Conservation (phyloP, 176 grass and related monocot genomes). For the Aegilops speltoides region DNA sequence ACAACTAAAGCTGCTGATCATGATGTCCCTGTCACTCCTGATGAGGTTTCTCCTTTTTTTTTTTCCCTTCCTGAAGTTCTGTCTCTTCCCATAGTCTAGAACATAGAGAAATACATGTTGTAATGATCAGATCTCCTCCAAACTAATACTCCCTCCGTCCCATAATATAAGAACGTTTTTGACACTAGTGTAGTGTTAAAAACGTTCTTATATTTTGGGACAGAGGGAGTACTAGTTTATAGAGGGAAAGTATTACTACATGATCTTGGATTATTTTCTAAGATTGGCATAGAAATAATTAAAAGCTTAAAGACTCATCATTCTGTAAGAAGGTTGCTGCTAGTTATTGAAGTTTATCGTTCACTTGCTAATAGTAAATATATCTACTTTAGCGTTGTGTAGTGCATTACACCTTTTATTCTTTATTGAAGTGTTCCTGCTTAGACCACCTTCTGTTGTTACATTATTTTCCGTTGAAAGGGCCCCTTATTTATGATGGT, state of each 20-base stretch:
- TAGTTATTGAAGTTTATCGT: neutral
- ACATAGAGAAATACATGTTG: neutral
- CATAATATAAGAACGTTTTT: no score
- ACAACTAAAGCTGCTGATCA: constrained; percentile 92
- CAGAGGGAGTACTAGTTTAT: no score
- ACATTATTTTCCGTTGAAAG: neutral
- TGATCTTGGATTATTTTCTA: constrained; percentile 5
- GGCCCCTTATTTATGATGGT: constrained; percentile 20
- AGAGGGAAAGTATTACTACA: neutral
- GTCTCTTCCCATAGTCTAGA: neutral
- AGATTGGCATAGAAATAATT: neutral
- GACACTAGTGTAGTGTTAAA: no score
- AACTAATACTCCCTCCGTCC: no score
- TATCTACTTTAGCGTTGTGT: neutral
- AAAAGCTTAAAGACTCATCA: neutral
- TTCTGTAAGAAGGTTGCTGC: neutral
- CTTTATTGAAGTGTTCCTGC: neutral
- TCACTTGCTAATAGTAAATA: neutral
- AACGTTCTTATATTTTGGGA: no score
- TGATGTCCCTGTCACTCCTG: constrained; percentile 82
- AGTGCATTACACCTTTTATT: neutral
- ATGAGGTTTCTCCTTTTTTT: constrained; percentile 51
- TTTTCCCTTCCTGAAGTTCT: neutral
- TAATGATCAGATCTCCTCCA: neutral
- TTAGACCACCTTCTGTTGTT: neutral